Evolutionary conservation across 75 land plant genomes (phyloP), one percentile per base, ranked within the genome.

Genomic region (Sequoiadendron giganteum): DNA sequence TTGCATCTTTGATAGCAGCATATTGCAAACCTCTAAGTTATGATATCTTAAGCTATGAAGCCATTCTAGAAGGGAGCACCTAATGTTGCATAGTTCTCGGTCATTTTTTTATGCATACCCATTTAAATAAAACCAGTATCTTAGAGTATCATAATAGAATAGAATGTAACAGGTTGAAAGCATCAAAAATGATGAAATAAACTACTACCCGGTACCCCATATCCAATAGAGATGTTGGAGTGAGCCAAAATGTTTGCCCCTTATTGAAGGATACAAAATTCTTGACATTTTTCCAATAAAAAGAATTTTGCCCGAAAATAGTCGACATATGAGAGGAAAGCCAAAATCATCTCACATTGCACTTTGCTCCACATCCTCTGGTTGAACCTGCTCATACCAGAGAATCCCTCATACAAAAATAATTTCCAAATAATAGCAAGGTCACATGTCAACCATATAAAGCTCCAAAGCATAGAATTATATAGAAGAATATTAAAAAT

Each of bases 311-410:
- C 98, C 1, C 99, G 90, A 76, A 94, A 97, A 88, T 96, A 97
- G 48, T 97, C 99, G 70, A 99, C 99, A 93, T 96, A 98, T 5
- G 99, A 98, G 40, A 98, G 91, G 78, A 95, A 98, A 34, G 95
- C 95, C 87, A 98, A 88, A 14, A 98, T 97, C 97, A 98, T 98
- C 83, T 98, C 99, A 89, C 99, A 98, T 82, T 97, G 99, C 38
- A 98, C 96, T 87, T 97, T 95, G 91, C 99, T 97, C 99, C 99
- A 98, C 10, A 92, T 89, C 38, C 99, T 95, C 85, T 95, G 96
- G 45, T 97, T 98, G 87, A 98, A 98, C 83, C 99, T 89, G 68
- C 97, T 98, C 99, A 98, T 98, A 45, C 99, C 99, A 88, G 99
- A 98, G 87, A 98, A 98, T 30, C 97, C 99, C 99, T 98, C 92